phyloP scores from a whole-genome alignment of 306 rosid species.

The Trifolium dubium region DNA sequence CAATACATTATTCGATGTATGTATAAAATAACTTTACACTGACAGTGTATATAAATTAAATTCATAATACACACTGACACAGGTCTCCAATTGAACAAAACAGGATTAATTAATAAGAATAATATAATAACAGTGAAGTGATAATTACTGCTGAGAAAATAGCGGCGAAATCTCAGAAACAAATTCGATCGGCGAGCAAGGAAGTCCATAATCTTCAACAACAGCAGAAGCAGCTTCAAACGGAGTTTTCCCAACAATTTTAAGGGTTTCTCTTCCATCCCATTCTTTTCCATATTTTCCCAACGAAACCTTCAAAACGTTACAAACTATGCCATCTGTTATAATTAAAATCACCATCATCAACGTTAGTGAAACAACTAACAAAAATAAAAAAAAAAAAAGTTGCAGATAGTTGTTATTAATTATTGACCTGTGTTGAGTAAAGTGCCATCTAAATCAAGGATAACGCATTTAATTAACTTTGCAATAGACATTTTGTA shows the following conservation, averaged over 20 bases:
- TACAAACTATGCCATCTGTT: conserved; percentile 71
- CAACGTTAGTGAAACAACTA: conserved; percentile 14
- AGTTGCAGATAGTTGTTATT: neutral
- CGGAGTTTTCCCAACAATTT: conserved; percentile 70
- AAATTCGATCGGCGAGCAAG: conserved; percentile 73
- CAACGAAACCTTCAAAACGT: conserved; percentile 61
- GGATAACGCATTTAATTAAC: conserved; percentile 63
- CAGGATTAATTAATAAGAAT: conserved; percentile 15
- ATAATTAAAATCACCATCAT: conserved; percentile 33
- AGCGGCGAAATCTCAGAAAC: conserved; percentile 67
- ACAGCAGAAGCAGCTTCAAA: conserved; percentile 68
- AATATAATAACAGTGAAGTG: neutral
- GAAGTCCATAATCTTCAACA: conserved; percentile 76
- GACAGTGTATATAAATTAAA: too few relatives aligned
- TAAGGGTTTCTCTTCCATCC: conserved; percentile 89
- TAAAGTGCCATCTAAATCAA: conserved; percentile 94
- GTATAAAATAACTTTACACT: too few relatives aligned
- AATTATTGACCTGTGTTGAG: conserved; percentile 65
- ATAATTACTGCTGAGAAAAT: conserved; percentile 65
- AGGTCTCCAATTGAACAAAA: too few relatives aligned
- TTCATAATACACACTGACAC: too few relatives aligned
- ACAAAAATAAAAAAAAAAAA: neutral
- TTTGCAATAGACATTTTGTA: conserved; percentile 57
- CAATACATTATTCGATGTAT: too few relatives aligned
- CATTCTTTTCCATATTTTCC: conserved; percentile 77